Evolutionary conservation across 2,329 filamentous ascomycete species (phyloP).

Genomic region (Aspergillus sp.): DNA sequence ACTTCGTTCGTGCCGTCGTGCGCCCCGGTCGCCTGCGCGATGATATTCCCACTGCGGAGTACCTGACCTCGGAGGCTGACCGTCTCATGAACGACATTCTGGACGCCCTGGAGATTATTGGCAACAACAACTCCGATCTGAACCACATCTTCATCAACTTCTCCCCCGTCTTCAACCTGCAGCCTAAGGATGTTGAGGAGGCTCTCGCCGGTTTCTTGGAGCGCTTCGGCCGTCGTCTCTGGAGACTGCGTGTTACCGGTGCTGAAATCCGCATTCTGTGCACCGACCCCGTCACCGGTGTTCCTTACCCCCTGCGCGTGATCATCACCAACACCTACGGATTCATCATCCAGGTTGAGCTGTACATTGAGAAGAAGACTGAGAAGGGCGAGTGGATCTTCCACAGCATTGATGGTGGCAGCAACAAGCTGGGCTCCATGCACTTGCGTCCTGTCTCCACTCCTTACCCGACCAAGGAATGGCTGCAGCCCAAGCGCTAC

Average conservation of each 20-base stretch:
- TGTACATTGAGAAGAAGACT: constrained; percentile 96
- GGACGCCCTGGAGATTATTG: constrained; percentile 95
- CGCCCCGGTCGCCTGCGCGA: constrained; percentile 91
- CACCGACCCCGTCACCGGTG: constrained; percentile 81
- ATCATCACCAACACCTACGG: constrained; percentile 98
- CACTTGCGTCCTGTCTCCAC: constrained; percentile 88
- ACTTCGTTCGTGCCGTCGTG: constrained; percentile 96
- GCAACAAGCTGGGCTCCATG: constrained; percentile 92
- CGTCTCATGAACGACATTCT: constrained; percentile 96
- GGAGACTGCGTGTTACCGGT: constrained; percentile 94
- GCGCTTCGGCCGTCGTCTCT: constrained; percentile 89
- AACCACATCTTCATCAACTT: constrained; percentile 99
- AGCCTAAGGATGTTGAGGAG: constrained; percentile 86
- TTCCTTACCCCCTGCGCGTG: constrained; percentile 88
- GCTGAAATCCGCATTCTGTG: constrained; percentile 98
- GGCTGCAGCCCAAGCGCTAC: constrained; percentile 97
- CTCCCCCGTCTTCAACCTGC: constrained; percentile 90
- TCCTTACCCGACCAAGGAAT: constrained; percentile 97
- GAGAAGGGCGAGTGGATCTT: constrained; percentile 99
- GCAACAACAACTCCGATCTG: constrained; percentile 98
- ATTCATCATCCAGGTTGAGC: constrained; percentile 95
- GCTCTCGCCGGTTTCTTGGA: constrained; percentile 94
- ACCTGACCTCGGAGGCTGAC: constrained; percentile 95
- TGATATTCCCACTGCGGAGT: constrained; percentile 97
- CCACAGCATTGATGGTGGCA: constrained; percentile 89